phyloP scores from a whole-genome alignment of 768 basidiomycete genomes.

The Lactarius hatsudake region DNA sequence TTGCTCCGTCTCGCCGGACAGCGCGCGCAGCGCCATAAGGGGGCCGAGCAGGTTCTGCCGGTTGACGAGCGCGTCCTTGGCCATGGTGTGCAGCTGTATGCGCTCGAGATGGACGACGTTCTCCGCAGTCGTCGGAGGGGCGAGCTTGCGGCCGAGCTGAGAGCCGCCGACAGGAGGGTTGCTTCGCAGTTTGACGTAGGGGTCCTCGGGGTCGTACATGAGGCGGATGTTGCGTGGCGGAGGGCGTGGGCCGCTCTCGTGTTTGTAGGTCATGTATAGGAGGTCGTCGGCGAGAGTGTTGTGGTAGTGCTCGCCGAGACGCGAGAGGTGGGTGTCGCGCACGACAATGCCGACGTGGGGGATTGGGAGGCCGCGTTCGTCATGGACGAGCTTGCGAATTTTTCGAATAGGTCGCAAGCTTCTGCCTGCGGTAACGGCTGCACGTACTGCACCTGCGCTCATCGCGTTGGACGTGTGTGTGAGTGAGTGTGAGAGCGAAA shows the following conservation, averaged over 20 bases:
- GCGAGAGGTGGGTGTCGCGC: constrained; percentile 67
- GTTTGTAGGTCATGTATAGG: constrained; percentile 93
- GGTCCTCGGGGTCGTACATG: constrained; percentile 71
- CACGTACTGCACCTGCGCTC: constrained; percentile 12
- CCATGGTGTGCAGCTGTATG: constrained; percentile 83
- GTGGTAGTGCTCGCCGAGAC: constrained; percentile 83
- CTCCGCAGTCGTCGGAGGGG: constrained; percentile 62
- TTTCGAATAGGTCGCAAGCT: constrained; percentile 15
- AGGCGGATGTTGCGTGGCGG: constrained; percentile 58
- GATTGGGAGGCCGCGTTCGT: constrained; percentile 63
- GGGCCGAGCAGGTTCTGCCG: constrained; percentile 75
- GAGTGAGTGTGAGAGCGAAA: not conserved
- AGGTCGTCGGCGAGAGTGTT: constrained; percentile 79
- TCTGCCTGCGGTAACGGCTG: not conserved
- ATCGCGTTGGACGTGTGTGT: not conserved
- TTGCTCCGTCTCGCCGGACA: constrained; percentile 77
- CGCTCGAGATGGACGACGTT: constrained; percentile 76
- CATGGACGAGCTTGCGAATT: constrained; percentile 38
- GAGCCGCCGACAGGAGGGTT: constrained; percentile 73
- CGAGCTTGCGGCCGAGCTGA: constrained; percentile 61
- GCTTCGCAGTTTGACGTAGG: constrained; percentile 76
- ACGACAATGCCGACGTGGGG: constrained; percentile 65
- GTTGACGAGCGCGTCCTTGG: constrained; percentile 73
- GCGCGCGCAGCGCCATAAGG: constrained; percentile 81
- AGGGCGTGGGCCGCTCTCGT: constrained; percentile 56